These are phyloP conservation scores for Exophiala bonariae DNA, from an alignment of 2,329 filamentous ascomycete species.

Conservation along the genomic window DNA sequence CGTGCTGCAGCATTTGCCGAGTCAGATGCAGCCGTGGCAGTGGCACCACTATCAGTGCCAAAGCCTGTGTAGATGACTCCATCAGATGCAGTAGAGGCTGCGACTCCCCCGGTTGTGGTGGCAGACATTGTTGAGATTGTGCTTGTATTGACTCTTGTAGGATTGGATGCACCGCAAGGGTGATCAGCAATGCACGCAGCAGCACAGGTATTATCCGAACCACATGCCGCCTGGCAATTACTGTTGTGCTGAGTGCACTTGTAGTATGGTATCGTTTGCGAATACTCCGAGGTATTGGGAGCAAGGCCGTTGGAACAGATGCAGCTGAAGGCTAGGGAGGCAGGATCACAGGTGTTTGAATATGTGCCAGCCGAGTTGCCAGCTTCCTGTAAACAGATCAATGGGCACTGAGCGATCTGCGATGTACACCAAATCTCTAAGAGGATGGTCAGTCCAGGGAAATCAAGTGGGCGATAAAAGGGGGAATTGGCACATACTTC, in stretches of 20 bases:
- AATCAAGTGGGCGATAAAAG: background rate
- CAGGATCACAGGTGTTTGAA: constrained; percentile 43
- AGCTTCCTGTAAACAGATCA: constrained; percentile 45
- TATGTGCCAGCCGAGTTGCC: constrained; percentile 35
- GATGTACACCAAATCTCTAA: constrained; percentile 44
- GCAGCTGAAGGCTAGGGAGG: constrained; percentile 56
- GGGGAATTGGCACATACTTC: constrained; percentile 33
- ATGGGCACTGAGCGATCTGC: constrained; percentile 44
- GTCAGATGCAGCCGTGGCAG: constrained; percentile 20
- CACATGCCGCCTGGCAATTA: constrained; percentile 55
- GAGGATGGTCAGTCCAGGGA: background rate
- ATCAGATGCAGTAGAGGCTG: constrained; percentile 30
- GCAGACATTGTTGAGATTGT: constrained; percentile 38
- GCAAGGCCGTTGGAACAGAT: constrained; percentile 54
- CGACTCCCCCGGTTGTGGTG: constrained; percentile 35
- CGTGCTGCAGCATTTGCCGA: constrained; percentile 30
- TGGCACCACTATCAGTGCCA: constrained; percentile 37
- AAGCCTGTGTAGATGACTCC: constrained; percentile 47
- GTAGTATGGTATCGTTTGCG: constrained; percentile 63
- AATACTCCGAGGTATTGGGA: constrained; percentile 63
- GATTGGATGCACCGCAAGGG: constrained; percentile 63
- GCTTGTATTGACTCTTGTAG: constrained; percentile 55
- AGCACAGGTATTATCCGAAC: constrained; percentile 50
- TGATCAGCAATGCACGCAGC: constrained; percentile 53
- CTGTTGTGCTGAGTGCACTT: constrained; percentile 59